Percentiles rank a stretch among this genome's conserved stretches.
Evolutionary conservation across 139 green algal species (phyloP).

Genomic region (Desmodesmus armatus): DNA sequence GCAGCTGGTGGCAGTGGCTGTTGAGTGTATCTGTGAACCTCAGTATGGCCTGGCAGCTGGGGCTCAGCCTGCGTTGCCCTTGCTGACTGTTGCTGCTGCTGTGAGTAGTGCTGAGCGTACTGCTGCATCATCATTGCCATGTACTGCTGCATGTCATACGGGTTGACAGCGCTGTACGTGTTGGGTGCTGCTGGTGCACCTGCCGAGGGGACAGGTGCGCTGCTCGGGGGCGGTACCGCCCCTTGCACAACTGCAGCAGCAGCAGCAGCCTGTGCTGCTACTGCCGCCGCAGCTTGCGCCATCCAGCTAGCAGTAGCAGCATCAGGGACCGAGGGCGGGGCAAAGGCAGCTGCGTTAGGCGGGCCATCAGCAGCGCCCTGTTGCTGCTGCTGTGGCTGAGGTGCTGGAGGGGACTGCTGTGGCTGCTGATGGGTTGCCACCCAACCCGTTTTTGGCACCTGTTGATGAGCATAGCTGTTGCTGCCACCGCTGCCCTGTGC

Average conservation of each 20-base stretch:
- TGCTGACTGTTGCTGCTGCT: conserved; percentile 27
- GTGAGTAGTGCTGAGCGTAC: conserved; percentile 34
- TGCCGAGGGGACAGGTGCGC: not conserved
- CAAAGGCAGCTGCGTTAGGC: not conserved
- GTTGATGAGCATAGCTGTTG: not conserved
- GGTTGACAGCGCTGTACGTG: conserved; percentile 22
- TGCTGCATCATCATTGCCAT: conserved; percentile 39
- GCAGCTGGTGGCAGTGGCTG: too few species aligned
- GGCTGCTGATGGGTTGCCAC: too few species aligned
- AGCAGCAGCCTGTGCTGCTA: conserved; percentile 34
- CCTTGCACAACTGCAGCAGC: conserved; percentile 36
- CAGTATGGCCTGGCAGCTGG: not conserved
- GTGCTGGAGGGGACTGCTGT: not conserved
- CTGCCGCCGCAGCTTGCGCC: conserved; percentile 27
- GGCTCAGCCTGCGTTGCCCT: not conserved
- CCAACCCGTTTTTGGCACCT: not conserved
- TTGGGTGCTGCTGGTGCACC: not conserved
- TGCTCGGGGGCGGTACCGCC: not conserved
- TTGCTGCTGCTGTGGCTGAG: conserved; percentile 37
- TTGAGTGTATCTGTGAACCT: not conserved
- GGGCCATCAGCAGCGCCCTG: not conserved
- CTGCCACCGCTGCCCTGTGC: conserved; percentile 13
- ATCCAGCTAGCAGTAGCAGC: conserved; percentile 18
- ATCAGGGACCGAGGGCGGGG: not conserved
- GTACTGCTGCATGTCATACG: conserved; percentile 38